Conservation (phyloP, 202 grass and related monocot genomes). For the Setaria viridis region DNA sequence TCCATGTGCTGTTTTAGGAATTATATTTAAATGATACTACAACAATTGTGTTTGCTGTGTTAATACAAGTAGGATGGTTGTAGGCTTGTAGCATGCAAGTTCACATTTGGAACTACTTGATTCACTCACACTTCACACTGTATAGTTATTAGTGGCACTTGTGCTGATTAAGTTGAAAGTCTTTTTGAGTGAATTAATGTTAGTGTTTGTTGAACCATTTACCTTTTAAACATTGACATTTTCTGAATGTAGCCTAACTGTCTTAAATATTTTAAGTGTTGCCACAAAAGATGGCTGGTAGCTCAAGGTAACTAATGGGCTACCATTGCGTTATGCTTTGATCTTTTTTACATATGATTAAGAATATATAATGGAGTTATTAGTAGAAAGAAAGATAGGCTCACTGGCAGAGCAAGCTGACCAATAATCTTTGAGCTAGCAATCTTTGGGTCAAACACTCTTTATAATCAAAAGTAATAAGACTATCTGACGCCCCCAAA, state of each 20-base stretch:
- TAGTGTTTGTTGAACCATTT: neutral
- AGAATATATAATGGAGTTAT: neutral
- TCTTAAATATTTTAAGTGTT: neutral
- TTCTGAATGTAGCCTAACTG: neutral
- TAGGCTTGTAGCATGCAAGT: neutral
- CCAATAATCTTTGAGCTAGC: neutral
- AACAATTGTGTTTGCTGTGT: neutral
- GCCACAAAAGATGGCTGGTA: neutral
- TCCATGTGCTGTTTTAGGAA: constrained; percentile 4
- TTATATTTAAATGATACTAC: constrained; percentile 7
- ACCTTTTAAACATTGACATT: neutral
- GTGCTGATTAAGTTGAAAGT: constrained; percentile 16
- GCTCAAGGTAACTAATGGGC: neutral
- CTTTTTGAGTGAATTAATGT: neutral
- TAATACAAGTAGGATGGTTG: neutral
- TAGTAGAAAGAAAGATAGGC: neutral
- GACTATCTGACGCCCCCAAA: neutral
- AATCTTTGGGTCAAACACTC: neutral
- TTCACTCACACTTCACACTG: neutral
- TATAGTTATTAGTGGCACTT: constrained; percentile 1
- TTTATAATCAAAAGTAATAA: neutral
- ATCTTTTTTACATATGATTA: neutral
- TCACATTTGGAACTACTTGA: constrained; percentile 17
- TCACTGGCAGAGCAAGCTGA: neutral
- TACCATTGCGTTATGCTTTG: neutral